These are phyloP conservation scores for Candida stauntonica DNA, from an alignment of 805 yeast species.

Conservation along the genomic window DNA sequence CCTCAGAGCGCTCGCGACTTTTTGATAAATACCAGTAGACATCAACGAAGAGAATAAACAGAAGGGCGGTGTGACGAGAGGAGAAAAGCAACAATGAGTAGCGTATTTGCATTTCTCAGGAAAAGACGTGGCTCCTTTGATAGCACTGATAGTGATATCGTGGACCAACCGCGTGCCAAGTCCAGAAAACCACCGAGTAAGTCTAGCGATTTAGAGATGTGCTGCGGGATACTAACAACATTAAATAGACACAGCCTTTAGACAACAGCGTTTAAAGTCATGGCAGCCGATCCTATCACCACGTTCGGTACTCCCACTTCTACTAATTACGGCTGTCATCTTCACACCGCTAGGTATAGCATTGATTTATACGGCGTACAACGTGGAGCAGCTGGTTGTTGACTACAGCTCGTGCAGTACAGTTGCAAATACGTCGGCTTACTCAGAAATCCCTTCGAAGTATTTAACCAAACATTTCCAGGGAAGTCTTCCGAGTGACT, in stretches of 20 bases:
- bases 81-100: slow-evolving; percentile 1
- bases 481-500: slow-evolving; percentile 14
- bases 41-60: no score
- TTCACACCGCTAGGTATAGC: slow-evolving; percentile 93
- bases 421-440: slow-evolving; percentile 41
- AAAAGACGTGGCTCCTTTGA: slow-evolving; percentile 26
- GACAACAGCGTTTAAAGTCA: slow-evolving; percentile 62
- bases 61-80: no score
- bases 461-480: slow-evolving; percentile 62
- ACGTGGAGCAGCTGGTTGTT: slow-evolving; percentile 69
- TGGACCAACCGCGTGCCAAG: slow-evolving; percentile 30
- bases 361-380: slow-evolving; percentile 68
- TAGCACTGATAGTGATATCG: slow-evolving; percentile 27
- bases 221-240: slow-evolving; percentile 28
- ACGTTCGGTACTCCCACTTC: slow-evolving; percentile 79
- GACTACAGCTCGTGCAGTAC: slow-evolving; percentile 70
- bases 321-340: slow-evolving; percentile 67
- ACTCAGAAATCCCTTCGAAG: slow-evolving; percentile 51
- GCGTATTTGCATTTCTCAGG: slow-evolving; percentile 23
- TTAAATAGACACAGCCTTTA: slow-evolving; percentile 60
- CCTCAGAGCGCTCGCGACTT: no score
- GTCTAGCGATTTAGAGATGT: slow-evolving; percentile 9
- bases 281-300: slow-evolving; percentile 91
- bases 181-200: slow-evolving; percentile 51
- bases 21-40: no score